Percentiles rank a stretch among this genome's conserved stretches.
Evolutionary conservation across 1,284 basidiomycete species (phyloP).

Genomic region (Vanrija sp.): DNA sequence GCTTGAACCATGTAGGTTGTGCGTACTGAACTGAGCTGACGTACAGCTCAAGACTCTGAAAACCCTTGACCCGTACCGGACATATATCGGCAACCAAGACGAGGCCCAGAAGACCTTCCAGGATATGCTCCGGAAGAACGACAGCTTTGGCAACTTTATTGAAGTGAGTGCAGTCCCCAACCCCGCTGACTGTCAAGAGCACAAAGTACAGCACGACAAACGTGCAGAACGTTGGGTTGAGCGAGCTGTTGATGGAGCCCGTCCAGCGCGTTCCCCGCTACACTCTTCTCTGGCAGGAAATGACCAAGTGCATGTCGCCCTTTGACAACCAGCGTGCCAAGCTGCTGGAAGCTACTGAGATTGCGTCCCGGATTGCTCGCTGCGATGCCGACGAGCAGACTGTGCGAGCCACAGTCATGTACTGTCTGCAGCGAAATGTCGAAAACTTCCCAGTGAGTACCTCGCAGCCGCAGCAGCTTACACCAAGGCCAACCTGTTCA

Average conservation of each 20-base stretch:
- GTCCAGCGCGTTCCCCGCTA: slow-evolving; percentile 98
- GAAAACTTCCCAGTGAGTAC: slow-evolving; percentile 74
- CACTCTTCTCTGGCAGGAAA: slow-evolving; percentile 82
- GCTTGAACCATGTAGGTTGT: slow-evolving; percentile 62
- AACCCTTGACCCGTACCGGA: slow-evolving; percentile 85
- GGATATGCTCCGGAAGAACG: slow-evolving; percentile 70
- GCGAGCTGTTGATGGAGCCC: slow-evolving; percentile 97
- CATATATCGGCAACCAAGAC: slow-evolving; percentile 87
- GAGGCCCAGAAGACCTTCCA: slow-evolving; percentile 88
- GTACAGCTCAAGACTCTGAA: slow-evolving; percentile 63
- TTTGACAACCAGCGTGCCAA: slow-evolving; percentile 73
- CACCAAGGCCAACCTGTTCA: slow-evolving; percentile 66
- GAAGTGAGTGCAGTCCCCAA: slow-evolving; percentile 58
- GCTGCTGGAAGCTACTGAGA: slow-evolving; percentile 77
- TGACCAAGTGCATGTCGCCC: slow-evolving; percentile 79
- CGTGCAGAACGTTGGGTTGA: slow-evolving; percentile 76
- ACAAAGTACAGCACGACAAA: slow-evolving; percentile 85
- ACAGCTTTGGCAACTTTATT: slow-evolving; percentile 72
- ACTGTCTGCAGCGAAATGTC: slow-evolving; percentile 76
- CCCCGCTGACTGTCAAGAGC: slow-evolving; percentile 53
- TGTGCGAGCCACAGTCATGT: slow-evolving; percentile 80
- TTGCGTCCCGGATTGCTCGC: slow-evolving; percentile 83
- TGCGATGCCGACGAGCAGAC: slow-evolving; percentile 92
- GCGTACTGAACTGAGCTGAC: not conserved
- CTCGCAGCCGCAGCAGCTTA: not conserved